Evolutionary conservation across 768 basidiomycete genomes (phyloP), one percentile per base, ranked within the genome.

Genomic region (Trametes cingulata): DNA sequence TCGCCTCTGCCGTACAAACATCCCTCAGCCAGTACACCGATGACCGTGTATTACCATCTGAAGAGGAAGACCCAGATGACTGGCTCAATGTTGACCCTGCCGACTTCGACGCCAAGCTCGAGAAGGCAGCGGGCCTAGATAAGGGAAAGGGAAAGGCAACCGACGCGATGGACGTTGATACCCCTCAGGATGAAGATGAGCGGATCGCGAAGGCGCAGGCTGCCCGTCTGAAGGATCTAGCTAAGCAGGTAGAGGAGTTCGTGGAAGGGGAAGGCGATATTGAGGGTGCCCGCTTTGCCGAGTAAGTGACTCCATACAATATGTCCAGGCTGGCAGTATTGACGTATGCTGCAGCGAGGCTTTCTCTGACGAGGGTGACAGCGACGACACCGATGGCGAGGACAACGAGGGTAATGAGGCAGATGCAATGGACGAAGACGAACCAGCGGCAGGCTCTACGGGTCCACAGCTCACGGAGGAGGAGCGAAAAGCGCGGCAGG

Each of bases 201-300:
- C 77, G 73, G 20, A 41, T 87, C 5, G 81, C 84, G 7, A 81
- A 83, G 25, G 80, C 83, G 59, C 89, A 93, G 70, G 88, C 93
- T 10, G 71, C 79, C 20, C 84, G 82, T 60, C 74, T 98, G 29
- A 85, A 85, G 65, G 81, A 83, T 60, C 79, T 99, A 52, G 95
- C 97, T 12, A 75, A 82, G 60, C 91, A 92, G 70, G 93, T 99
- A 0, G 89, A 91, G 66, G 77, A 78, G n/a, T 99, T 99, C 69
- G 87, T 99, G 2, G 86, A 93, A 65, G 94, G 91, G 2, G 76
- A 95, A 69, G 97, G 97, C 2, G 89, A 91, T 60, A 61, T 97
- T 9, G 89, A 93, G 62, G 97, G 97, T 3, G 97, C 94, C 0
- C 75, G 80, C 63, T 96, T 99, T 68, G 85, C 87, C 54, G 96